phyloP scores from a whole-genome alignment of 805 yeast genomes.

The Candida vartiovaarae region DNA sequence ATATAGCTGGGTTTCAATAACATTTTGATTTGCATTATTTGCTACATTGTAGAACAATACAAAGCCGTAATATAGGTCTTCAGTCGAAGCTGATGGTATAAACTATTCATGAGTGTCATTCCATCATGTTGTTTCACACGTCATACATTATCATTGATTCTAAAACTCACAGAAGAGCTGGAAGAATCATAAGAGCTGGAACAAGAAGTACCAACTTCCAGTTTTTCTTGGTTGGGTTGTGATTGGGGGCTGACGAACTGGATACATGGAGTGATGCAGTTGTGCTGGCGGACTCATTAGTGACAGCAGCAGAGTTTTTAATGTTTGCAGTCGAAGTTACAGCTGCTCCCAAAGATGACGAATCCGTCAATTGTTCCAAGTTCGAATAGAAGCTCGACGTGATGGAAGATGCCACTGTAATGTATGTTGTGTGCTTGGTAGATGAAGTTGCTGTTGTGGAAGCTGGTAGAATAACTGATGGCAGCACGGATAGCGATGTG shows the following conservation, averaged over 20 bases:
- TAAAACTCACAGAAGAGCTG: not conserved
- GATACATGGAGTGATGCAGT: not conserved
- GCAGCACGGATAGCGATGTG: slow-evolving; percentile 1
- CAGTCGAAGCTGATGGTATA: not conserved
- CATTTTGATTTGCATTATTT: too few species aligned
- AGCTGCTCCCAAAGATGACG: slow-evolving; percentile 3
- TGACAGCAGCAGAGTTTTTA: not conserved
- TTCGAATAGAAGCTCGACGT: slow-evolving; percentile 17
- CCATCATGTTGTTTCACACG: not conserved
- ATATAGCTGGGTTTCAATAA: not conserved
- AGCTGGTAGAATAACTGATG: slow-evolving; percentile 4
- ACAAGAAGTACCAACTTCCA: not conserved
- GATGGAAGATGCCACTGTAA: slow-evolving; percentile 3
- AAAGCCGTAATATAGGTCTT: too few species aligned
- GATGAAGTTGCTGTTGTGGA: slow-evolving; percentile 2
- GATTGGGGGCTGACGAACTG: not conserved
- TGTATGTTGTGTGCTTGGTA: not conserved
- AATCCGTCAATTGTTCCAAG: slow-evolving; percentile 15
- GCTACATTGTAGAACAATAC: too few species aligned
- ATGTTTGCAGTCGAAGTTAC: not conserved
- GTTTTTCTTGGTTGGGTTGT: not conserved
- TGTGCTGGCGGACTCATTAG: not conserved
- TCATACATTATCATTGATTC: not conserved
- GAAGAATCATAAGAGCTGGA: not conserved
- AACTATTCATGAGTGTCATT: not conserved